A percentile compares a stretch with the other conserved stretches of the same genome.
These are phyloP conservation scores for Suillus americanus DNA, from an alignment of 768 basidiomycete genomes.

Conservation along the genomic window DNA sequence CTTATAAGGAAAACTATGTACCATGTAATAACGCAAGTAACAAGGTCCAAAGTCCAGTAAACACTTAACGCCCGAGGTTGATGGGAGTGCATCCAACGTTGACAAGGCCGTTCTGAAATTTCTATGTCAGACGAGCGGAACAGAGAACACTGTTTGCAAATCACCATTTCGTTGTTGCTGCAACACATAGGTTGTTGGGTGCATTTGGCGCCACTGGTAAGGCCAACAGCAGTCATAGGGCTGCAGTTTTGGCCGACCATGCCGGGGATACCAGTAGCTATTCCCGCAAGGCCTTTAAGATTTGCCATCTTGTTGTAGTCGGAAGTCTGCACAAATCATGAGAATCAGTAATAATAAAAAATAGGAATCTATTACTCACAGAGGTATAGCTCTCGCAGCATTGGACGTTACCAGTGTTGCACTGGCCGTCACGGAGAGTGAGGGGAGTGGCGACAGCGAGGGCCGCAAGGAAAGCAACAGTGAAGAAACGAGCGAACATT, in stretches of 20 bases:
- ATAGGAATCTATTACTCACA: slow-evolving; percentile 1
- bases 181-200: slow-evolving; percentile 24
- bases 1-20: slow-evolving; percentile 3
- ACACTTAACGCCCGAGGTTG: slow-evolving; percentile 1
- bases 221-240: slow-evolving; percentile 10
- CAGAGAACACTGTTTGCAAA: not conserved
- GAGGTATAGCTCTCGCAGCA: slow-evolving; percentile 22
- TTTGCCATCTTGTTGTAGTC: not conserved
- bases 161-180: not conserved
- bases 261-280: slow-evolving; percentile 4
- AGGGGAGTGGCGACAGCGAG: slow-evolving; percentile 21
- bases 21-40: slow-evolving; percentile 2
- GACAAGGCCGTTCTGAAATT: slow-evolving; percentile 22
- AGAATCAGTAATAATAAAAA: not conserved
- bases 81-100: slow-evolving; percentile 26
- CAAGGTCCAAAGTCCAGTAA: not conserved
- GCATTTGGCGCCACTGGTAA: slow-evolving; percentile 22
- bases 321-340: slow-evolving; percentile 10
- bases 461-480: slow-evolving; percentile 18
- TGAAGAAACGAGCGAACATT: slow-evolving; percentile 9
- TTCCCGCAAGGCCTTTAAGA: slow-evolving; percentile 7
- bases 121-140: not conserved
- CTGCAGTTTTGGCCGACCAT: not conserved
- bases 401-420: slow-evolving; percentile 17
- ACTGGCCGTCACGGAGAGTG: slow-evolving; percentile 23